phyloP scores from a whole-genome alignment of 2,329 filamentous ascomycete species.

The Simplicillium sp. region DNA sequence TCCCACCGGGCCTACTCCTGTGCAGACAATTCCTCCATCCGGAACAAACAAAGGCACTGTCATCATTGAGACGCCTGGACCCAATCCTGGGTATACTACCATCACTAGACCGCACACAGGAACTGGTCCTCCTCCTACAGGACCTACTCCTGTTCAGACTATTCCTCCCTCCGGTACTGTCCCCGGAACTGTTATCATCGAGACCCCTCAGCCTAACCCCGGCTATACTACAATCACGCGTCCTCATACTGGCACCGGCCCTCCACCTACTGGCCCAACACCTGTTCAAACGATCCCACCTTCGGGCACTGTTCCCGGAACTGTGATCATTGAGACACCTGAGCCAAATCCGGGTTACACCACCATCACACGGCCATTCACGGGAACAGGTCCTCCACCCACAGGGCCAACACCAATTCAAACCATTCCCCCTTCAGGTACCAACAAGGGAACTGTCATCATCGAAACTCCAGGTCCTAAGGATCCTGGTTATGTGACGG shows the following conservation, averaged over 20 bases:
- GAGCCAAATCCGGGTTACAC: neutral
- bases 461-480: neutral
- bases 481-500: no score
- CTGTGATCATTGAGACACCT: neutral
- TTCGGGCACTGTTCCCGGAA: neutral
- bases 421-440: neutral
- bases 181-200: neutral
- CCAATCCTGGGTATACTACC: no score
- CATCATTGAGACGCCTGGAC: neutral
- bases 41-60: neutral
- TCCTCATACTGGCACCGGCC: no score
- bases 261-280: neutral
- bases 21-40: no score
- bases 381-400: neutral
- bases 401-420: neutral
- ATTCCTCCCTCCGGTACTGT: neutral
- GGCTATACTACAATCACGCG: no score
- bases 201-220: neutral
- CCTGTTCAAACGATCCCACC: neutral
- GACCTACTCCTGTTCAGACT: neutral
- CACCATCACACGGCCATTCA: neutral
- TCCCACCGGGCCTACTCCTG: no score
- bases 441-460: neutral
- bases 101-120: neutral
- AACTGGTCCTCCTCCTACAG: neutral